Percentiles rank a stretch among this genome's conserved stretches.
Evolutionary conservation across 2,329 filamentous ascomycete species (phyloP).

Genomic region (Colletotrichum ledebouriae): DNA sequence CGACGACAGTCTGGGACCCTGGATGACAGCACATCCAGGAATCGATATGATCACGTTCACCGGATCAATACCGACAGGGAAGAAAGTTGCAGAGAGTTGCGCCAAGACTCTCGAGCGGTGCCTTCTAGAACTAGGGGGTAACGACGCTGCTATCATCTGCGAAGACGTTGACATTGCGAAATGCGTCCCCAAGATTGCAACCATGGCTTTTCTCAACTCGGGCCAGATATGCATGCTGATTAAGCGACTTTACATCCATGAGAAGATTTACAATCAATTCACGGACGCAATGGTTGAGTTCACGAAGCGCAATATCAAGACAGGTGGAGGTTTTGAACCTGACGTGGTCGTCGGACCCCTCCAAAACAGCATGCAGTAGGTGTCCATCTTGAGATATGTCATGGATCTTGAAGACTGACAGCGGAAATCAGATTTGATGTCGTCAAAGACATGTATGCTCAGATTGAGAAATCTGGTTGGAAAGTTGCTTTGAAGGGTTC

Average conservation of each 20-base stretch:
- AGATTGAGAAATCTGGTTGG: conserved; percentile 56
- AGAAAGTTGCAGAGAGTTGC: conserved; percentile 67
- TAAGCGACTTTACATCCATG: conserved; percentile 72
- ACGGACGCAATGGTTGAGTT: conserved; percentile 60
- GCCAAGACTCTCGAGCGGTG: conserved; percentile 70
- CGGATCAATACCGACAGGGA: conserved; percentile 70
- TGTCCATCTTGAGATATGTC: neutral
- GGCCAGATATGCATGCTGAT: conserved; percentile 58
- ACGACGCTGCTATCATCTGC: conserved; percentile 71
- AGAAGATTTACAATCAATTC: conserved; percentile 69
- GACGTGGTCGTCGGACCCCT: conserved; percentile 65
- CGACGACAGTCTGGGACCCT: conserved; percentile 70
- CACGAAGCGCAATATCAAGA: conserved; percentile 58
- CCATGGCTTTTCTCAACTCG: conserved; percentile 67
- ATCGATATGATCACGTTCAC: conserved; percentile 75
- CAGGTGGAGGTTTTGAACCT: conserved; percentile 58
- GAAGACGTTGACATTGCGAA: conserved; percentile 66
- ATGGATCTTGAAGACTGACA: neutral
- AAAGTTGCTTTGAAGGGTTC: conserved; percentile 29
- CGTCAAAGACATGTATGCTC: conserved; percentile 64
- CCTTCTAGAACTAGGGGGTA: conserved; percentile 73
- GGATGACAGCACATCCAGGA: conserved; percentile 68
- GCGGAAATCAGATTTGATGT: conserved; percentile 51
- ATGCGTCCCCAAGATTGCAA: conserved; percentile 56
- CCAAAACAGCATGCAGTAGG: conserved; percentile 72